These are phyloP conservation scores for Coemansia sp. DNA, from an alignment of 192 early-diverging fungal genomes.

Conservation along the genomic window DNA sequence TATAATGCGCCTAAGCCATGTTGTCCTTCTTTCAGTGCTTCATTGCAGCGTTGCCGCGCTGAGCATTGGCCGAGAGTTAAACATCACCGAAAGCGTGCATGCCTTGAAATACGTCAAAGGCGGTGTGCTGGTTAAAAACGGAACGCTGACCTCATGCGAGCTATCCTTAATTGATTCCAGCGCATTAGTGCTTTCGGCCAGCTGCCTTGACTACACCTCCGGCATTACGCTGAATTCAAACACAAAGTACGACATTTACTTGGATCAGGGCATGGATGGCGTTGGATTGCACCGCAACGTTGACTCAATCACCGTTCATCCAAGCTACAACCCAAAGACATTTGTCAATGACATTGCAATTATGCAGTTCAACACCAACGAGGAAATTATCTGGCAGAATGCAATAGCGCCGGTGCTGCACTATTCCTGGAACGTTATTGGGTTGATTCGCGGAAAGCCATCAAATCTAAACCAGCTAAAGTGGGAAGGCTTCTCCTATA, in stretches of 20 bases:
- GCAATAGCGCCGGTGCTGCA: neutral
- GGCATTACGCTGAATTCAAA: neutral
- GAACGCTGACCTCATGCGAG: conserved; percentile 10
- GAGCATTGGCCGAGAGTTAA: too few relatives aligned
- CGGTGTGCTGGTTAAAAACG: conserved; percentile 9
- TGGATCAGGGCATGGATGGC: neutral
- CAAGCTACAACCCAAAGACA: neutral
- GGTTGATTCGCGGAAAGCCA: neutral
- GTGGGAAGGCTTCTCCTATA: neutral
- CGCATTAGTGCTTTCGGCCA: neutral
- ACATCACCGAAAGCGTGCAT: too few relatives aligned
- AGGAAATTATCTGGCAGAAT: neutral
- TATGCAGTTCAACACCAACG: neutral
- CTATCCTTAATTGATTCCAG: neutral
- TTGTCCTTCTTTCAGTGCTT: too few relatives aligned
- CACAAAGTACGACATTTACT: neutral
- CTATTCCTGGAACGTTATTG: neutral
- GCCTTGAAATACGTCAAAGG: too few relatives aligned
- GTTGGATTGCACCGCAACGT: neutral
- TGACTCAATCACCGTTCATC: neutral
- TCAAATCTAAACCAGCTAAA: neutral
- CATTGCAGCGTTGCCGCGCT: too few relatives aligned
- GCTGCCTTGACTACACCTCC: neutral
- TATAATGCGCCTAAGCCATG: too few relatives aligned
- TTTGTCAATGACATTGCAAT: conserved; percentile 1